Percentiles rank a stretch among this genome's conserved stretches.
These are phyloP conservation scores for Skeletonema menzelii DNA, from an alignment of 108 stramenopile species.

Conservation along the genomic window DNA sequence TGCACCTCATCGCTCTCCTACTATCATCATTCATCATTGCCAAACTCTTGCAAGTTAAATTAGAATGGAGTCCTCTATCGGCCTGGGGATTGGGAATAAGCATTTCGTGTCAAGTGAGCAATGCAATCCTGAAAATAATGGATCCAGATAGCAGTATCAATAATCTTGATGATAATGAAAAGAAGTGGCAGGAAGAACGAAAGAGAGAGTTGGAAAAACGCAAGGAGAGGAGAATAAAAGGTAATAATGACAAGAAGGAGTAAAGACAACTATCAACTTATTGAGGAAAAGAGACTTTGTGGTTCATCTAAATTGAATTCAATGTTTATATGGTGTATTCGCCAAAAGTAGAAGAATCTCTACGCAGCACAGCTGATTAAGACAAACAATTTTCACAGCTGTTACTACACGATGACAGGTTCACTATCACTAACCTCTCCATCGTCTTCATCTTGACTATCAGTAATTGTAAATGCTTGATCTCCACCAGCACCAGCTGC, in stretches of 20 bases:
- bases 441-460: neutral
- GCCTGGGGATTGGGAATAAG: conserved; percentile 35
- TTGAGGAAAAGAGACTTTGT: too few relatives aligned
- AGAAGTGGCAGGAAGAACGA: conserved; percentile 1
- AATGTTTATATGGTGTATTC: neutral
- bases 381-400: neutral
- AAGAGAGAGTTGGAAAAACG: conserved; percentile 17
- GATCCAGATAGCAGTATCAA: neutral
- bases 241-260: neutral
- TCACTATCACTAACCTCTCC: neutral
- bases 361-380: neutral
- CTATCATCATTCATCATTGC: conserved; percentile 14
- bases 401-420: neutral
- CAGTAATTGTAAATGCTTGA: neutral
- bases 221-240: neutral
- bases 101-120: conserved; percentile 26
- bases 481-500: neutral
- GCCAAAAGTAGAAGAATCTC: neutral
- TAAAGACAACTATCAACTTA: neutral
- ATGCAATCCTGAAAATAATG: conserved; percentile 14
- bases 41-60: conserved; percentile 18
- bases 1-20: conserved; percentile 24
- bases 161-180: neutral
- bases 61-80: conserved; percentile 33
- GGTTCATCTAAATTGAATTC: neutral